Conservation (phyloP, 2,329 filamentous ascomycete species). For the Penicillium sp. region DNA sequence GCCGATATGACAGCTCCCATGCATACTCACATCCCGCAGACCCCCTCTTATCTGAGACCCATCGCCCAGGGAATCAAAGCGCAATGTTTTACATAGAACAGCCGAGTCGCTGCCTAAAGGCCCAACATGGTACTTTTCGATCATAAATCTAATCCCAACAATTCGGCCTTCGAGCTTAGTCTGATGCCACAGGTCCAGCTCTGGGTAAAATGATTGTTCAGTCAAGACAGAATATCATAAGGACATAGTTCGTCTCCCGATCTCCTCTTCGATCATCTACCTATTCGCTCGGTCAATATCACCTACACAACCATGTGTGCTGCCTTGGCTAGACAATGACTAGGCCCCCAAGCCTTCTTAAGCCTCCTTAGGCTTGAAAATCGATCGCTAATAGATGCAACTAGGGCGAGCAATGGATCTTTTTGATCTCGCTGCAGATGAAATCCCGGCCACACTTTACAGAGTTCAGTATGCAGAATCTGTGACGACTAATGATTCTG, state of each 20-base stretch:
- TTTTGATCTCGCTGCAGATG: background rate
- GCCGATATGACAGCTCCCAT: background rate
- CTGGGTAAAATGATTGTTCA: background rate
- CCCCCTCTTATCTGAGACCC: background rate
- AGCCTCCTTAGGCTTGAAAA: too few species aligned
- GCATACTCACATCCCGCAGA: background rate
- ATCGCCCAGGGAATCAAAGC: background rate
- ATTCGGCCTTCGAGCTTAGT: background rate
- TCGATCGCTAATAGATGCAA: background rate
- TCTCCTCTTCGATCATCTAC: too few species aligned
- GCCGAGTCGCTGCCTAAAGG: background rate
- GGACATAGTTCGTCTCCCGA: too few species aligned
- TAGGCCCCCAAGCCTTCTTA: too few species aligned
- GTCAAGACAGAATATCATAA: background rate
- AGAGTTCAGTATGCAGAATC: constrained; percentile 1
- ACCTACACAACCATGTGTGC: too few species aligned
- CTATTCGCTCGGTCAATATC: too few species aligned
- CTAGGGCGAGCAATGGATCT: background rate
- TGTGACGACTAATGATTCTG: background rate
- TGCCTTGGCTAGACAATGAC: too few species aligned
- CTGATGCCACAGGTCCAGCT: background rate
- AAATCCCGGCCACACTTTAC: background rate
- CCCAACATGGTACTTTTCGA: background rate
- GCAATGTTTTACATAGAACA: background rate
- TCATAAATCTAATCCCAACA: background rate